phyloP scores from a whole-genome alignment of 352 stramenopile species.

The Phytophthora sp. region DNA sequence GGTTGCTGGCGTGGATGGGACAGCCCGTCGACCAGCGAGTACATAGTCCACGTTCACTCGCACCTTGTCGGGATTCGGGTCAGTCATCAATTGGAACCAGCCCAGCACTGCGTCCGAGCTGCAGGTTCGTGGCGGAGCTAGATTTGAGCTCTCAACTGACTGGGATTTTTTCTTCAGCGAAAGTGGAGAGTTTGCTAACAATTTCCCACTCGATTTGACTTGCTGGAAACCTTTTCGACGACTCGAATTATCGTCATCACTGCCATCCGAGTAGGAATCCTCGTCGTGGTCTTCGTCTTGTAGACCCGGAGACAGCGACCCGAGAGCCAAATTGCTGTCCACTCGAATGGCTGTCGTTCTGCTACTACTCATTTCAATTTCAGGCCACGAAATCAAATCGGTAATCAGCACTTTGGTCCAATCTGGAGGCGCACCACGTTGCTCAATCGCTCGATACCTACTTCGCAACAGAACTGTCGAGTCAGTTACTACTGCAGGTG shows the following conservation, averaged over 20 bases:
- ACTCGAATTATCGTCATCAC: slow-evolving; percentile 43
- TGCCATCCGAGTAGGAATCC: slow-evolving; percentile 49
- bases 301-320: slow-evolving; percentile 16
- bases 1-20: slow-evolving; percentile 26
- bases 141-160: slow-evolving; percentile 11
- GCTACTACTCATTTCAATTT: slow-evolving; percentile 39
- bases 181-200: slow-evolving; percentile 9
- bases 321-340: slow-evolving; percentile 25
- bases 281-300: slow-evolving; percentile 34
- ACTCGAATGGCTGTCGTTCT: slow-evolving; percentile 25
- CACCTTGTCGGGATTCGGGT: slow-evolving; percentile 61
- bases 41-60: slow-evolving; percentile 66
- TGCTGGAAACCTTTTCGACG: slow-evolving; percentile 24
- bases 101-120: slow-evolving; percentile 66
- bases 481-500: slow-evolving; percentile 5
- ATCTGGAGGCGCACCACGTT: slow-evolving; percentile 57
- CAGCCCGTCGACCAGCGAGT: slow-evolving; percentile 41
- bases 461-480: slow-evolving; percentile 33
- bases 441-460: slow-evolving; percentile 46
- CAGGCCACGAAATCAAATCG: slow-evolving; percentile 54
- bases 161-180: slow-evolving; percentile 24
- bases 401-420: slow-evolving; percentile 64
- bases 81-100: slow-evolving; percentile 53
- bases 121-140: slow-evolving; percentile 55
- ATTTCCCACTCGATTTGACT: slow-evolving; percentile 24